A percentile compares a stretch with the other conserved stretches of the same genome.
phyloP scores from a whole-genome alignment of 2,329 filamentous ascomycete species.

The Apiospora koreana region DNA sequence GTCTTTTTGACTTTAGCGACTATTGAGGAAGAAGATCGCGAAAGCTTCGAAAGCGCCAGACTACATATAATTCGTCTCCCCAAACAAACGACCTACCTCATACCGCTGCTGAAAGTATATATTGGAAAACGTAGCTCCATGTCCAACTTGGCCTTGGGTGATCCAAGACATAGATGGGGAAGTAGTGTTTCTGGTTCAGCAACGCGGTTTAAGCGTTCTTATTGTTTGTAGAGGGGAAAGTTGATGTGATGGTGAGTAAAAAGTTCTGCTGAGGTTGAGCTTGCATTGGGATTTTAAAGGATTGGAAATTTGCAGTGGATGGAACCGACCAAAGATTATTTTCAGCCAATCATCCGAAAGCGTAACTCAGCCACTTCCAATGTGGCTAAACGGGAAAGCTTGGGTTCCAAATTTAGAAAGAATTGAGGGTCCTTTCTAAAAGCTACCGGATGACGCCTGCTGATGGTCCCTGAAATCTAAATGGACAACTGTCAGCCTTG shows the following conservation, averaged over 20 bases:
- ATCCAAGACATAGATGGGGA: neutral
- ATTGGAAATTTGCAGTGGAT: neutral
- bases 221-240: neutral
- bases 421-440: neutral
- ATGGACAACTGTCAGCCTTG: slow-evolving; percentile 7
- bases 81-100: neutral
- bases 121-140: neutral
- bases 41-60: slow-evolving; percentile 93
- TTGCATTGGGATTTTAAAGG: neutral
- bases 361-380: neutral
- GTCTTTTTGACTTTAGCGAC: slow-evolving; percentile 84
- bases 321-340: neutral
- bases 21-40: slow-evolving; percentile 62
- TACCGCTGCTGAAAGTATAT: neutral
- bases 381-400: neutral
- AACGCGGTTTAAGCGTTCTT: neutral
- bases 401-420: neutral
- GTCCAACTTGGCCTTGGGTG: neutral
- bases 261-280: neutral
- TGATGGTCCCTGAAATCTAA: slow-evolving; percentile 3
- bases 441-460: neutral
- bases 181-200: neutral
- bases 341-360: neutral
- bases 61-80: neutral
- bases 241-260: neutral